phyloP scores from a whole-genome alignment of 116 monocot genomes.

The Phalaenopsis hybrid region DNA sequence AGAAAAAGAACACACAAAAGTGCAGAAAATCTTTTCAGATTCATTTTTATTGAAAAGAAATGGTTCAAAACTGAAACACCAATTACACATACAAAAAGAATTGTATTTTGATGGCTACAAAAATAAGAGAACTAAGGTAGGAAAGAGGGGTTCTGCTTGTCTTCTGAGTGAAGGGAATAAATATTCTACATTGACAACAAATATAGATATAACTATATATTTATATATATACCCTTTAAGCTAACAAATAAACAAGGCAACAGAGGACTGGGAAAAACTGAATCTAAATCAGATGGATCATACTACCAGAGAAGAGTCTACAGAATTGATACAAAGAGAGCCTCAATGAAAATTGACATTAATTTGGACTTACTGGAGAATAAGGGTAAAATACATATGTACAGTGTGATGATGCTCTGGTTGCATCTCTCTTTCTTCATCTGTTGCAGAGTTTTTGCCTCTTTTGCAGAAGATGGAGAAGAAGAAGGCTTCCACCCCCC shows the following conservation, averaged over 20 bases:
- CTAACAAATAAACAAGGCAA: background rate
- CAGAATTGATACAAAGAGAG: background rate
- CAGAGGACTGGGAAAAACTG: background rate
- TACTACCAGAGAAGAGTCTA: background rate
- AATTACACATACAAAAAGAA: background rate
- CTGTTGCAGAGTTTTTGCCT: background rate
- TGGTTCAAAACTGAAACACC: too few species aligned
- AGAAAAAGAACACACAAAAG: background rate
- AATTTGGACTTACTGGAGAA: slow-evolving; percentile 48
- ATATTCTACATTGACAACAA: background rate
- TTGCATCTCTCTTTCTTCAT: background rate
- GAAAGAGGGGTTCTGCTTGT: background rate
- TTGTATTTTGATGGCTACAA: background rate
- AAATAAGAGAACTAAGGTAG: too few species aligned
- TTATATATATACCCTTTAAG: background rate
- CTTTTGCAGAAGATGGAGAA: slow-evolving; percentile 5
- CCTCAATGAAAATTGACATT: background rate
- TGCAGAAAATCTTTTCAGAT: background rate
- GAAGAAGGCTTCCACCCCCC: background rate
- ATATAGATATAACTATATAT: background rate
- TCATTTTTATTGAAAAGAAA: background rate
- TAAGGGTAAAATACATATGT: slow-evolving; percentile 56
- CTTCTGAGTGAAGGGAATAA: background rate
- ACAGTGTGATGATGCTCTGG: slow-evolving; percentile 27
- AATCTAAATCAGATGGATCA: background rate